Evolutionary conservation across 2,329 filamentous ascomycete species (phyloP).

Genomic region (Mycocentrospora acerina): DNA sequence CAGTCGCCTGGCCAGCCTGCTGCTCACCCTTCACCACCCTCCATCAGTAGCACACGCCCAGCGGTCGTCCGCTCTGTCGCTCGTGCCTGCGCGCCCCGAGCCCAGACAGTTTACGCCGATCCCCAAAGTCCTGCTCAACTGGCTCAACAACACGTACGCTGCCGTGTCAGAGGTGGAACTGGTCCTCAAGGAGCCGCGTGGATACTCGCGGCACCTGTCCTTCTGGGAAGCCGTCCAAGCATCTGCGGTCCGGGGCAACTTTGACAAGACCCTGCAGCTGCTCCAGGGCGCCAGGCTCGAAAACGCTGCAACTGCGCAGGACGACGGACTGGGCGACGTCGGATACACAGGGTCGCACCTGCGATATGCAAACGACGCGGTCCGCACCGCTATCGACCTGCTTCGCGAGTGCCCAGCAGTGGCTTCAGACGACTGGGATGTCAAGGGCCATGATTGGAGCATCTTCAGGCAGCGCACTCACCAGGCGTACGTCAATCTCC

Average conservation of each 20-base stretch:
- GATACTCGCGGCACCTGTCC: conserved; percentile 71
- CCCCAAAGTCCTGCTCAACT: conserved; percentile 78
- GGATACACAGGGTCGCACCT: conserved; percentile 76
- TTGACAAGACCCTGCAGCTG: conserved; percentile 66
- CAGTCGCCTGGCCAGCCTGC: conserved; percentile 72
- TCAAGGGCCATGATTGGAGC: conserved; percentile 78
- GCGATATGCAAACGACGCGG: conserved; percentile 73
- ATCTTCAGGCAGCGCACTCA: conserved; percentile 77
- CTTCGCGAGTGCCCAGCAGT: conserved; percentile 73
- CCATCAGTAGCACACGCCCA: conserved; percentile 28
- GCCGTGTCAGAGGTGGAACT: conserved; percentile 66
- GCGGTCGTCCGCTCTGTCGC: conserved; percentile 26
- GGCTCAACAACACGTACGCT: conserved; percentile 76
- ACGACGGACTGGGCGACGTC: conserved; percentile 63
- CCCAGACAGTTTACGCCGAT: conserved; percentile 52
- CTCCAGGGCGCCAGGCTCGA: conserved; percentile 78
- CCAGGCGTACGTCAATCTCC: conserved; percentile 68
- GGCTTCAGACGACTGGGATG: conserved; percentile 72
- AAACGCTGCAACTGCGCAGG: conserved; percentile 64
- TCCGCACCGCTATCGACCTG: conserved; percentile 67
- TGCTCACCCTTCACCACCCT: conserved; percentile 74
- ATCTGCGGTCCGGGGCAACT: conserved; percentile 72
- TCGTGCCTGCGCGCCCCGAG: conserved; percentile 25
- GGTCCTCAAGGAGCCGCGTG: conserved; percentile 65
- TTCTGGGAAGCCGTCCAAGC: conserved; percentile 83